A percentile compares a stretch with the other conserved stretches of the same genome.
phyloP scores from a whole-genome alignment of 345 rosid species.

The Turritis glabra region DNA sequence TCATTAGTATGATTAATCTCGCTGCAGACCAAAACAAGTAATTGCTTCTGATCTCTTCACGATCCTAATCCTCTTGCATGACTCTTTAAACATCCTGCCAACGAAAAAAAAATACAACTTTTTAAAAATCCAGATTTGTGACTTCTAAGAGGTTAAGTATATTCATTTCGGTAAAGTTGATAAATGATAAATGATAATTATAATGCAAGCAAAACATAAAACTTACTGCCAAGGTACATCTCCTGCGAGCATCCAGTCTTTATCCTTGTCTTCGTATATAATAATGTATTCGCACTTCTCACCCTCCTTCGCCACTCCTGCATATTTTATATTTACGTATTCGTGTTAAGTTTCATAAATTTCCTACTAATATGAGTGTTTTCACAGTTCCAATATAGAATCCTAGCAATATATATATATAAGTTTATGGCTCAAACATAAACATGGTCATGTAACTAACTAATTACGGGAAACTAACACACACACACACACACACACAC shows the following conservation, averaged over 20 bases:
- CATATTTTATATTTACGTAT: background rate
- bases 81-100: constrained; percentile 64
- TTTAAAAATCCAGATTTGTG: background rate
- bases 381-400: background rate
- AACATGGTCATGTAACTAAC: background rate
- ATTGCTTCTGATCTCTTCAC: constrained; percentile 65
- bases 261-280: constrained; percentile 73
- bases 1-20: background rate
- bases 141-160: background rate
- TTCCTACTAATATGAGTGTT: background rate
- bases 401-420: background rate
- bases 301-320: constrained; percentile 58
- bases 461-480: too few species aligned
- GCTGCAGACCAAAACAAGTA: constrained; percentile 44
- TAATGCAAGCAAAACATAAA: background rate
- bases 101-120: background rate
- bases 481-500: too few species aligned
- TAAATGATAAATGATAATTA: background rate
- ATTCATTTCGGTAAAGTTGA: background rate
- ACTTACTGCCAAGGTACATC: constrained; percentile 92
- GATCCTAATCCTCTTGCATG: constrained; percentile 61
- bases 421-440: background rate
- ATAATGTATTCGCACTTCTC: constrained; percentile 50
- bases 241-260: constrained; percentile 82
- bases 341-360: background rate